Evolutionary conservation across 2,329 filamentous ascomycete species (phyloP).

Genomic region (Curvularia eragrostidis): DNA sequence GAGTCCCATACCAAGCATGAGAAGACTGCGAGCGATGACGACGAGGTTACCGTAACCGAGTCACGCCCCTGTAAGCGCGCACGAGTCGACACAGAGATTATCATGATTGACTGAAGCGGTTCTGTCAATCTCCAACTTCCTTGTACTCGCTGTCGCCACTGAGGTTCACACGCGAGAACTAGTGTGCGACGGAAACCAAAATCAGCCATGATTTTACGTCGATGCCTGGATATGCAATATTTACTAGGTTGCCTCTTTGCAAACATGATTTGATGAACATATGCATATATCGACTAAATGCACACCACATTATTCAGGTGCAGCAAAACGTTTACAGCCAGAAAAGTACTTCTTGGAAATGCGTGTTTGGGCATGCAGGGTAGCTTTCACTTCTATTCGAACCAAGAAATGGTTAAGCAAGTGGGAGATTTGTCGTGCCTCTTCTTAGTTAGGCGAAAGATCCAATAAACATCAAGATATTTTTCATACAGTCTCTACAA

Average conservation of each 20-base stretch:
- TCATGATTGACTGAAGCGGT: neutral
- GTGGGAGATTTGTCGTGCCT: neutral
- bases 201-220: neutral
- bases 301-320: neutral
- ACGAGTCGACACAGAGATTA: constrained; percentile 9
- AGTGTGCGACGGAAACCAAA: too few relatives aligned
- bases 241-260: neutral
- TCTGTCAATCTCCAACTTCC: neutral
- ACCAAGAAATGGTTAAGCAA: neutral
- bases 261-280: neutral
- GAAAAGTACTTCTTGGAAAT: neutral
- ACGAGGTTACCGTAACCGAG: constrained; percentile 6
- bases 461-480: neutral
- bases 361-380: neutral
- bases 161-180: neutral
- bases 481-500: neutral
- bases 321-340: neutral
- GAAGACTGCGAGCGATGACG: neutral
- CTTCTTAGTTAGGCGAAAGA: neutral
- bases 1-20: constrained; percentile 8
- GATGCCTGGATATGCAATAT: too few relatives aligned
- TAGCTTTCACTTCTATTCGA: neutral
- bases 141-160: neutral
- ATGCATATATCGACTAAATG: neutral
- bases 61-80: constrained; percentile 9